Conservation (phyloP, 371 early-diverging fungal genomes). For the Mucor velutinosus region DNA sequence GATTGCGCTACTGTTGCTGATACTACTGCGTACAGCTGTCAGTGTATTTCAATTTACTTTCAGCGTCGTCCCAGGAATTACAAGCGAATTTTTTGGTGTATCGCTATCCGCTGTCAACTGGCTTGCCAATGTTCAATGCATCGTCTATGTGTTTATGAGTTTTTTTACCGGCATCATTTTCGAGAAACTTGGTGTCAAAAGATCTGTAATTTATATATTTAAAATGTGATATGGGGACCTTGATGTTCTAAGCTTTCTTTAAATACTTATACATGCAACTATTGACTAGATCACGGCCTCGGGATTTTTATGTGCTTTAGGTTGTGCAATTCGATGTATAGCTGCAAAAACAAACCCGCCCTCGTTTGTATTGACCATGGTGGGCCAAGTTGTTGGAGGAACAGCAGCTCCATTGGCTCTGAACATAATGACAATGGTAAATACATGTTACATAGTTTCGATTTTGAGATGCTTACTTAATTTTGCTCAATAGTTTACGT, state of each 20-base stretch:
- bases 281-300: slow-evolving; percentile 47
- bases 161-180: slow-evolving; percentile 38
- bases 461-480: not conserved
- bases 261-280: not conserved
- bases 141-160: slow-evolving; percentile 35
- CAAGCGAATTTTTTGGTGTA: slow-evolving; percentile 25
- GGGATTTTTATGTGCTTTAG: slow-evolving; percentile 45
- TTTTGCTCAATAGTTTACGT: slow-evolving; percentile 46
- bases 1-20: slow-evolving; percentile 31
- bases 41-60: slow-evolving; percentile 41
- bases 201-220: slow-evolving; percentile 29
- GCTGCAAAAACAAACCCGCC: slow-evolving; percentile 34
- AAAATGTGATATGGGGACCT: not conserved
- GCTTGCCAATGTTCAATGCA: slow-evolving; percentile 36
- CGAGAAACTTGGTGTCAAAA: slow-evolving; percentile 34
- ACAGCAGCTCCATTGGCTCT: slow-evolving; percentile 61
- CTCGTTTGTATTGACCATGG: slow-evolving; percentile 43
- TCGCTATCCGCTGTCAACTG: slow-evolving; percentile 38
- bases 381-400: slow-evolving; percentile 62
- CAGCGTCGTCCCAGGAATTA: slow-evolving; percentile 31
- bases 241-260: not conserved
- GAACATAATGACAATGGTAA: slow-evolving; percentile 55
- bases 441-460: not conserved
- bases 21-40: slow-evolving; percentile 30
- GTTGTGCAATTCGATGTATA: slow-evolving; percentile 56